Conservation (phyloP, 805 yeast genomes). For the Cyberlindnera mycetangii region DNA sequence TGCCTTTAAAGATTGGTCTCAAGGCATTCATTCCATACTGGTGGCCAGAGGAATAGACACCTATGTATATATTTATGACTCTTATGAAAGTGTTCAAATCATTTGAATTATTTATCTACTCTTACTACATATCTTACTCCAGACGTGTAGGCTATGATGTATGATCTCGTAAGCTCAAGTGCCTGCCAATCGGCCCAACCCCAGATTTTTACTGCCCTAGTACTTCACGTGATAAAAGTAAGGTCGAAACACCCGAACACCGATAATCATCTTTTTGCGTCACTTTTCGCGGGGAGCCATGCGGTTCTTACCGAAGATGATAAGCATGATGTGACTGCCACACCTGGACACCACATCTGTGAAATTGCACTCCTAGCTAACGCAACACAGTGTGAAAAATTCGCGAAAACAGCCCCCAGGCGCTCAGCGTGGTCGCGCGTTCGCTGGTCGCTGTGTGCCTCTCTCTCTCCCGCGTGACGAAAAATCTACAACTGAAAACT, state of each 20-base stretch:
- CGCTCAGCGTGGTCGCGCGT: conserved; percentile 2
- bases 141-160: no score
- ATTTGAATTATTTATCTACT: no score
- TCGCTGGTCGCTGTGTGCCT: neutral
- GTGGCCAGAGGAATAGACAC: conserved; percentile 53
- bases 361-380: neutral
- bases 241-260: conserved; percentile 3
- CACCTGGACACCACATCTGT: conserved; percentile 11
- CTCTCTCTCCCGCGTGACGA: conserved; percentile 3
- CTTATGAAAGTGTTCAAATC: neutral
- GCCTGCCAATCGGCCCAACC: no score
- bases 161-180: no score
- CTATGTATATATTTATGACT: conserved; percentile 1
- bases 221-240: neutral
- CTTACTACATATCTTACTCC: no score
- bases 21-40: conserved; percentile 63
- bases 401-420: neutral
- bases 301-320: neutral
- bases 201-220: neutral
- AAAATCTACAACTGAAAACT: conserved; percentile 16
- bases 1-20: conserved; percentile 36
- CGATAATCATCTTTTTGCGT: neutral
- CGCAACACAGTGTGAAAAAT: neutral
- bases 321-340: conserved; percentile 3
- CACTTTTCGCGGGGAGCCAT: conserved; percentile 1